Percentiles rank a stretch among this genome's conserved stretches.
Evolutionary conservation across 2,329 filamentous ascomycete species (phyloP).

Genomic region (Aspergillus versicolor): DNA sequence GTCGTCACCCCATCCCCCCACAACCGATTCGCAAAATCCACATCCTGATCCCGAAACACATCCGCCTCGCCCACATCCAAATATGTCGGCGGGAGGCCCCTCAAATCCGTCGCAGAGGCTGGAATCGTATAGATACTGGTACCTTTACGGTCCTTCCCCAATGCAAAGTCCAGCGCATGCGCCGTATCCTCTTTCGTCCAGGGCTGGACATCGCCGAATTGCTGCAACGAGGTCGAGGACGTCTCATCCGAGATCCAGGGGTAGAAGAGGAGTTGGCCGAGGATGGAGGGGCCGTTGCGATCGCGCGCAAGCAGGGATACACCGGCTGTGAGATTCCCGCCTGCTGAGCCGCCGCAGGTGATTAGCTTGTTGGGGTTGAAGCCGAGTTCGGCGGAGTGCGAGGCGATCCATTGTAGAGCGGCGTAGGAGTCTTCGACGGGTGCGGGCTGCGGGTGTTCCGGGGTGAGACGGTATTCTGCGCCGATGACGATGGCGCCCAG

Average conservation of each 20-base stretch:
- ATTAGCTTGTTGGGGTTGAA: constrained; percentile 58
- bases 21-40: constrained; percentile 11
- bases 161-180: not conserved
- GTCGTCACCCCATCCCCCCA: constrained; percentile 6
- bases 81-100: constrained; percentile 7
- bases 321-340: constrained; percentile 46
- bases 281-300: constrained; percentile 13
- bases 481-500: constrained; percentile 60
- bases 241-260: constrained; percentile 20
- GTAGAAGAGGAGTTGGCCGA: constrained; percentile 17
- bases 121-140: constrained; percentile 12
- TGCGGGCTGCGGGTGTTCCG: constrained; percentile 63
- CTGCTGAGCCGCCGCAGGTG: constrained; percentile 65
- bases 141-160: constrained; percentile 22
- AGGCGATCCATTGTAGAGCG: constrained; percentile 60
- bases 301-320: constrained; percentile 20
- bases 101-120: constrained; percentile 1
- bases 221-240: constrained; percentile 5
- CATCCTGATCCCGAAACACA: constrained; percentile 12
- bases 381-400: constrained; percentile 56
- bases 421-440: constrained; percentile 66
- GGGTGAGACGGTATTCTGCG: constrained; percentile 68
- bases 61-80: constrained; percentile 17
- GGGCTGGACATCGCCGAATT: constrained; percentile 11
- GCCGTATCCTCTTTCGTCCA: not conserved